Evolutionary conservation across 2,329 filamentous ascomycete genomes (phyloP), one percentile per base, ranked within the genome.

Genomic region (Fusarium tricinctum): DNA sequence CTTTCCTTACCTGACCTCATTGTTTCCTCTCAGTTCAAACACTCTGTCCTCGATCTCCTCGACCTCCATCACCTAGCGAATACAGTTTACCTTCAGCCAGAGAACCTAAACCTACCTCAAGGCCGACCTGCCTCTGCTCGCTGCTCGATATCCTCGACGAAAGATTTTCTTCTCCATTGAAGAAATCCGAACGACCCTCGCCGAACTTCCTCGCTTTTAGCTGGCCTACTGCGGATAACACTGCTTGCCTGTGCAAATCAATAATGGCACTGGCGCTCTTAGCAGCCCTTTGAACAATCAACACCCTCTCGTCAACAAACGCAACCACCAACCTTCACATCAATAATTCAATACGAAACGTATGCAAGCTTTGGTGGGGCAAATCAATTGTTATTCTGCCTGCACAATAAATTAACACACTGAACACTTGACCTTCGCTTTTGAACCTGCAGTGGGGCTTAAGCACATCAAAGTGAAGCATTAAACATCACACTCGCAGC

Each of bases 241-340:
- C 50, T 40, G 58, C 60, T 47, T 13, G 30, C 49, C 63, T 63
- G 58, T 62, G 52, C 35, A 53, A 52, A 60, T 71, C 69, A 50
- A 71, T 65, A 69, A 76, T 76, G 75, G 73, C 68, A 58, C 54
- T 64, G 61, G 46, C 51, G 52, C 61, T 60, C 55, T 55, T 53
- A 42, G 32, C 58, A 39, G 52, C 28, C 52, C 54, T 66, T 38
- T 72, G 51, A 71, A 61, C 69, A 71, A 71, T 45, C 63, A 19
- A 40, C 56, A 56, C 32, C 63, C 51, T 57, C 28, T 53, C 61
- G 33, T 58, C 55, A 55, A 56, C 61, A 70, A 70, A 56, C 58
- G 48, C 47, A 54, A 44, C 66, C 48, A 32, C 46, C 60, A 30
- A 43, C 13, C 12, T 48, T 38, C 20, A 38, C 35, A 38, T n/a